These are phyloP conservation scores for Furcasterigmium furcatum DNA, from an alignment of 2,329 filamentous ascomycete species.

Conservation along the genomic window DNA sequence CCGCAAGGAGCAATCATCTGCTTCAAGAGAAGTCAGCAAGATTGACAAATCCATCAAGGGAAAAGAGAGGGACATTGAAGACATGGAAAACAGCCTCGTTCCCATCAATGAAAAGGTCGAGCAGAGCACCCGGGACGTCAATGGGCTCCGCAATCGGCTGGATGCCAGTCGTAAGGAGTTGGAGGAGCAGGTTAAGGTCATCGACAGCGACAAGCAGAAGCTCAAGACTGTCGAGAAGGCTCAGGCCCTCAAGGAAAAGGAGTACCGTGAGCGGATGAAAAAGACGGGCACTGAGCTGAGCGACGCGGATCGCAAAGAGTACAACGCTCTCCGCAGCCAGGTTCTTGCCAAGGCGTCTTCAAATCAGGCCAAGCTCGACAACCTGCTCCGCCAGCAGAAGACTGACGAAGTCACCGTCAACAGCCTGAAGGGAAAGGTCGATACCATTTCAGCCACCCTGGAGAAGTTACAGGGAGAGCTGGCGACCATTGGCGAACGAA, in stretches of 20 bases:
- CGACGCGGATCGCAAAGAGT: slow-evolving; percentile 83
- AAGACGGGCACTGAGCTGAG: slow-evolving; percentile 84
- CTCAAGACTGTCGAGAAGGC: slow-evolving; percentile 85
- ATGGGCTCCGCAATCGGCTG: slow-evolving; percentile 65
- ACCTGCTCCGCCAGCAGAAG: slow-evolving; percentile 83
- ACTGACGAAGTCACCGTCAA: slow-evolving; percentile 89
- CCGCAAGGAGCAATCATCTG: slow-evolving; percentile 76
- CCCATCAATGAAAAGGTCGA: slow-evolving; percentile 91
- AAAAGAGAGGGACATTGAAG: slow-evolving; percentile 84
- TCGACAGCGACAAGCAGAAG: slow-evolving; percentile 76
- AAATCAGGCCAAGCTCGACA: slow-evolving; percentile 80
- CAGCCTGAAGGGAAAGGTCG: slow-evolving; percentile 84
- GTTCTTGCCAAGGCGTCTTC: slow-evolving; percentile 78
- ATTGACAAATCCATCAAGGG: slow-evolving; percentile 81
- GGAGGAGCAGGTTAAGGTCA: slow-evolving; percentile 64
- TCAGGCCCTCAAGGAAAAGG: slow-evolving; percentile 80
- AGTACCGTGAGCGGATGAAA: slow-evolving; percentile 81
- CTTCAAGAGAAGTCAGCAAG: slow-evolving; percentile 72
- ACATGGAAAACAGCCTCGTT: slow-evolving; percentile 79
- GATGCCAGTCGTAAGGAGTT: slow-evolving; percentile 72
- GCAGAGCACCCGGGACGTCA: slow-evolving; percentile 69
- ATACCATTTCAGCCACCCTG: slow-evolving; percentile 69
- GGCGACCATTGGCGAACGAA: slow-evolving; percentile 65
- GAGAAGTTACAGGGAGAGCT: slow-evolving; percentile 74
- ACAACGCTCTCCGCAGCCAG: slow-evolving; percentile 79